These are phyloP conservation scores for Davidsoniella neocaledoniae DNA, from an alignment of 2,329 filamentous ascomycete genomes.

Conservation along the genomic window DNA sequence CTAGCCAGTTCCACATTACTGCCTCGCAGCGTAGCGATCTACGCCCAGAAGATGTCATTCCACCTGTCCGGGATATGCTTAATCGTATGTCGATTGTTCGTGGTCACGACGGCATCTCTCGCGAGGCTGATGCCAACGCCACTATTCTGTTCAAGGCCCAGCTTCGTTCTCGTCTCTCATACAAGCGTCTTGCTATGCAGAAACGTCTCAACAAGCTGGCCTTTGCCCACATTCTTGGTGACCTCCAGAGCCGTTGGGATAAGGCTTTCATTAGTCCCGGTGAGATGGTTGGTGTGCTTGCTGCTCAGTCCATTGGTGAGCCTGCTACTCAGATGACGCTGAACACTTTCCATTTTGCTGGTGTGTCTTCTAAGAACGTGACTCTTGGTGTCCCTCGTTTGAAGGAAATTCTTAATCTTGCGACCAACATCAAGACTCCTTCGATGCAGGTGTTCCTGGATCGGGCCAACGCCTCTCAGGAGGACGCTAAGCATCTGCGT, in stretches of 20 bases:
- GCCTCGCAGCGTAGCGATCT: conserved; percentile 75
- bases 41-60: conserved; percentile 73
- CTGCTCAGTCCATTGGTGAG: conserved; percentile 96
- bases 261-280: conserved; percentile 76
- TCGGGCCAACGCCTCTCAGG: conserved; percentile 47
- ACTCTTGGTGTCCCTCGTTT: conserved; percentile 96
- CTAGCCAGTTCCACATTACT: conserved; percentile 80
- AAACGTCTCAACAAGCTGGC: conserved; percentile 80
- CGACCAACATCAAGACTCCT: conserved; percentile 95
- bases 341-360: conserved; percentile 99
- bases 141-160: conserved; percentile 87
- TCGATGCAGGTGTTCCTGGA: conserved; percentile 87
- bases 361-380: conserved; percentile 99
- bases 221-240: conserved; percentile 81
- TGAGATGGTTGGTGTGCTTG: conserved; percentile 97
- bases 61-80: conserved; percentile 57
- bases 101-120: conserved; percentile 64
- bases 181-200: conserved; percentile 77
- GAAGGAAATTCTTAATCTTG: conserved; percentile 97
- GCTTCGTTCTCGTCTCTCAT: conserved; percentile 74
- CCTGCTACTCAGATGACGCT: conserved; percentile 98
- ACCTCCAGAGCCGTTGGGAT: conserved; percentile 76
- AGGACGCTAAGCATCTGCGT: conserved; percentile 69
- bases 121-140: conserved; percentile 74
- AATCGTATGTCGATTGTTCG: conserved; percentile 71